These are phyloP conservation scores for Cyberlindnera amylophila DNA, from an alignment of 805 yeast species.

Conservation along the genomic window DNA sequence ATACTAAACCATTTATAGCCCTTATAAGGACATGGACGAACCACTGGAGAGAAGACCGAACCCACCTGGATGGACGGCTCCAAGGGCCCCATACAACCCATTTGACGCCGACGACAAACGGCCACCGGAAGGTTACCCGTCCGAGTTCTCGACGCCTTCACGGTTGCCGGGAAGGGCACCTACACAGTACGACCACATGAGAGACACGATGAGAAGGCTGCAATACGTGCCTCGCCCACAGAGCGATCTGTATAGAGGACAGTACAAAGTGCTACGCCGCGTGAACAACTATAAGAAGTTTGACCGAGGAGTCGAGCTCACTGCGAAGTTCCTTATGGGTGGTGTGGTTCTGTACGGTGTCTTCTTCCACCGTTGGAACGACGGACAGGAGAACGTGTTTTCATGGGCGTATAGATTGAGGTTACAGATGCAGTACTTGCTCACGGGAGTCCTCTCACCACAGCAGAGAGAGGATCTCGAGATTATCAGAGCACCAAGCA, in stretches of 20 bases:
- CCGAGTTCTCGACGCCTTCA: conserved; percentile 71
- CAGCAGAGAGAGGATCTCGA: conserved; percentile 61
- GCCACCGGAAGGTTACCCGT: conserved; percentile 83
- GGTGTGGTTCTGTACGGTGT: conserved; percentile 54
- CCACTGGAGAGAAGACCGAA: conserved; percentile 58
- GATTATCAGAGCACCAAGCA: conserved; percentile 29
- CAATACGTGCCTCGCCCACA: conserved; percentile 78
- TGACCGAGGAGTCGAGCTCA: conserved; percentile 55
- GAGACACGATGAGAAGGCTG: conserved; percentile 68
- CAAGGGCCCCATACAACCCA: conserved; percentile 60
- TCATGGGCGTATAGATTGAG: conserved; percentile 63
- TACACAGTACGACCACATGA: conserved; percentile 61
- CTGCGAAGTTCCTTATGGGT: conserved; percentile 48
- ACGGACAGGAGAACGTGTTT: conserved; percentile 73
- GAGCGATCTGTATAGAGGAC: conserved; percentile 73
- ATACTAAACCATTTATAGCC: background rate
- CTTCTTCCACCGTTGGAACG: conserved; percentile 82
- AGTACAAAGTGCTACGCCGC: conserved; percentile 64
- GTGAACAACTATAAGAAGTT: conserved; percentile 50
- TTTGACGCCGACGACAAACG: conserved; percentile 73
- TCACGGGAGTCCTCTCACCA: conserved; percentile 51
- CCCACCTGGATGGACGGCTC: conserved; percentile 77
- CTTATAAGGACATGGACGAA: conserved; percentile 9
- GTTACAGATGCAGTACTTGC: conserved; percentile 48
- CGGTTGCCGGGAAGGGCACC: conserved; percentile 61